Evolutionary conservation across 2,329 filamentous ascomycete species (phyloP).

Genomic region (Penicillium hesseltinei): DNA sequence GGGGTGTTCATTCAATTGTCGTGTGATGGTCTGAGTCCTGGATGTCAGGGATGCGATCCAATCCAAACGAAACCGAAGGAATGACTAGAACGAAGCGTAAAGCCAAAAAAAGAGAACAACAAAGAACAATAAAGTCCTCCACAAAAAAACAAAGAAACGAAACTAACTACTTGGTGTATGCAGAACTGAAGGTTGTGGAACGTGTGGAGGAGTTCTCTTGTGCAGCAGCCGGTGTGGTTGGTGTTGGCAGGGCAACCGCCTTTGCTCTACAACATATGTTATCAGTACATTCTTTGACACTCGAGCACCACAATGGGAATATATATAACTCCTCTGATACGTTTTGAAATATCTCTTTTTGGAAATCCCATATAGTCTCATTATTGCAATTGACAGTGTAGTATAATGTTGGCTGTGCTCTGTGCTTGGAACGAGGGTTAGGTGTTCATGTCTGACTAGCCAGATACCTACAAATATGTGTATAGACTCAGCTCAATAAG

Average conservation of each 20-base stretch:
- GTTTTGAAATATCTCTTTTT: not conserved
- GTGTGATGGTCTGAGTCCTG: not conserved
- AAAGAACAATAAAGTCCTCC: constrained; percentile 15
- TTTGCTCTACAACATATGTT: not conserved
- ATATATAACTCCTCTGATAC: not conserved
- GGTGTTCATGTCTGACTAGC: not conserved
- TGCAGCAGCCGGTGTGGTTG: constrained; percentile 8
- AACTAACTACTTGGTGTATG: constrained; percentile 23
- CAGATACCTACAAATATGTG: not conserved
- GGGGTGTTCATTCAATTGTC: constrained; percentile 7
- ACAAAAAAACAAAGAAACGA: constrained; percentile 12
- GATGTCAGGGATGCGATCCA: not conserved
- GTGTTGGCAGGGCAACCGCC: constrained; percentile 25
- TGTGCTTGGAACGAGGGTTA: not conserved
- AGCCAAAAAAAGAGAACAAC: constrained; percentile 6
- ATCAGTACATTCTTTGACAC: not conserved
- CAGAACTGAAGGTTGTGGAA: constrained; percentile 14
- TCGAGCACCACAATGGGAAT: not conserved
- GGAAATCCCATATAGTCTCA: not conserved
- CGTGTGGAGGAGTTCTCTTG: constrained; percentile 20
- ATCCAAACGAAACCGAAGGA: constrained; percentile 11
- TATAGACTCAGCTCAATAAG: not conserved
- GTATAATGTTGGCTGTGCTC: not conserved
- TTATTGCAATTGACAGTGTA: not conserved
- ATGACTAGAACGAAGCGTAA: constrained; percentile 2